Evolutionary conservation across 129 eudicot genomes (phyloP), one percentile per base, ranked within the genome.

Genomic region (Glebionis coronaria): DNA sequence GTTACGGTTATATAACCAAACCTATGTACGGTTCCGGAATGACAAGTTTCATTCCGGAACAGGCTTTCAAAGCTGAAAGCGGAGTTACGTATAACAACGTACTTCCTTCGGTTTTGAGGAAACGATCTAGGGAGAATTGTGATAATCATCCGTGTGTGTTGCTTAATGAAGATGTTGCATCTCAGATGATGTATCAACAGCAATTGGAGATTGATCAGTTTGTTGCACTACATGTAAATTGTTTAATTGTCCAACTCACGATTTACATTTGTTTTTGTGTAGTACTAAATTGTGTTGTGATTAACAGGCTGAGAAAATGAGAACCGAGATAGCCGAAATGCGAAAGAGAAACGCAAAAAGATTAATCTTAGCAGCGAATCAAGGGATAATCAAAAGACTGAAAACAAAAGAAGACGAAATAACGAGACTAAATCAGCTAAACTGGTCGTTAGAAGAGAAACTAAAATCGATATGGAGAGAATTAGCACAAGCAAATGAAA

Each of bases 401-500:
- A 82, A 68, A 56, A 77, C 82, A 0, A 85, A 80, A 56, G 85
- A 85, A 16, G 85, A 76, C 0, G 85, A 85, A 64, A 67, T 80
- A 18, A 40, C 68, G 18, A 80, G 69, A 42, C 74, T 85, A n/a
- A 88, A 79, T 42, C 64, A 65, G 15, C 5, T 85, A 16, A 85
- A 85, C 46, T 74, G 64, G 64, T 79, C 73, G 12, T 64, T 85
- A 2, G 85, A 82, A 55, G 92, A 85, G 20, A 57, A 66, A 16
- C 80, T 23, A 61, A 73, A 63, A 73, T 63, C 71, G 12, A 76
- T 82, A 14, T 81, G 83, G 92, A 50, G 76, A 40, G 88, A 85
- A 13, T 35, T 82, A 19, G 85, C 83, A 2, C 82, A 85, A 61
- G 46, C 88, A 5, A 85, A 82, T 71, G 85, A 85, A 23, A 85